These are phyloP conservation scores for Phytophthora quininea DNA, from an alignment of 352 stramenopile genomes.

Conservation along the genomic window DNA sequence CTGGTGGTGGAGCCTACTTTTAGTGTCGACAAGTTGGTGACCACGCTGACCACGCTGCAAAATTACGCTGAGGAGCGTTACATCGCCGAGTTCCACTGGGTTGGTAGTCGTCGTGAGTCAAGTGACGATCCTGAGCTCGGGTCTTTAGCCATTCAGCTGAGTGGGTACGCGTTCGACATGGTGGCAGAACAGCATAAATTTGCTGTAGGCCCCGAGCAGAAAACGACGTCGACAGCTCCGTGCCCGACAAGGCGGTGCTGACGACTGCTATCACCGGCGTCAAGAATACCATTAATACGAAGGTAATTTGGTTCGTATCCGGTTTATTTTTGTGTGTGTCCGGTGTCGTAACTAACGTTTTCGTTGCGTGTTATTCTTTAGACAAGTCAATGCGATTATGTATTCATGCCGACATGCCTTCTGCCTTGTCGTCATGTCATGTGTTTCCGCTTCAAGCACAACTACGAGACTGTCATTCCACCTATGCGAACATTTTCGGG, in stretches of 20 bases:
- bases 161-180: not conserved
- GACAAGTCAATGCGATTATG: constrained; percentile 2
- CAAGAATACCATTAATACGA: not conserved
- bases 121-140: constrained; percentile 1
- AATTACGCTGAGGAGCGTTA: constrained; percentile 3
- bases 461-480: constrained; percentile 10
- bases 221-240: not conserved
- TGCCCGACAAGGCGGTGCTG: not conserved
- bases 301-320: constrained; percentile 3
- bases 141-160: not conserved
- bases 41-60: not conserved
- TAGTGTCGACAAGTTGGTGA: not conserved
- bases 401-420: constrained; percentile 15
- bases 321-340: not conserved
- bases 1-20: not conserved
- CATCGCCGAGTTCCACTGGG: not conserved
- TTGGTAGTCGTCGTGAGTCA: not conserved
- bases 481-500: not conserved
- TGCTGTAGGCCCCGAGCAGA: not conserved
- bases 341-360: not conserved
- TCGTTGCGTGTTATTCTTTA: not conserved
- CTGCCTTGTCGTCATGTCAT: constrained; percentile 14
- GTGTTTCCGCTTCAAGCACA: not conserved
- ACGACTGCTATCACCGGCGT: not conserved
- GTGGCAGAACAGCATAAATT: not conserved